Percentiles rank a stretch among this genome's conserved stretches.
These are phyloP conservation scores for Calendula officinalis DNA, from an alignment of 129 eudicot genomes.

Conservation along the genomic window DNA sequence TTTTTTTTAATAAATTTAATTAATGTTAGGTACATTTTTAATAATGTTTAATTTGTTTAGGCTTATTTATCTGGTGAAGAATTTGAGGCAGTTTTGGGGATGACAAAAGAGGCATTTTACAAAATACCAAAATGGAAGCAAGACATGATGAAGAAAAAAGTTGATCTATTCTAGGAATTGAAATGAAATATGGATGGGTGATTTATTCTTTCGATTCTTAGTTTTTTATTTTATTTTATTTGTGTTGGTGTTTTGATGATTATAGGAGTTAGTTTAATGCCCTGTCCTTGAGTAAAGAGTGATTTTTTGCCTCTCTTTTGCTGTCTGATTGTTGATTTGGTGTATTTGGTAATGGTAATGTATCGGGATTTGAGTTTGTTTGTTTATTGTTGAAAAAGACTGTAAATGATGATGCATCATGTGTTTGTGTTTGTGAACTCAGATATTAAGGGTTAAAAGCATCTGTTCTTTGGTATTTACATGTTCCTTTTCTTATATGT, in stretches of 20 bases:
- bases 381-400: slow-evolving; percentile 27
- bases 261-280: slow-evolving; percentile 33
- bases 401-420: slow-evolving; percentile 29
- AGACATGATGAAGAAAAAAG: slow-evolving; percentile 81
- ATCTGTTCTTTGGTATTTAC: slow-evolving; percentile 25
- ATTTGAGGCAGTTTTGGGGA: slow-evolving; percentile 52
- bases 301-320: slow-evolving; percentile 43
- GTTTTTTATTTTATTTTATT: slow-evolving; percentile 1
- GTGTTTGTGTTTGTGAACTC: slow-evolving; percentile 35
- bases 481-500: not conserved
- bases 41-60: slow-evolving; percentile 32
- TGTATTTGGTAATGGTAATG: slow-evolving; percentile 3
- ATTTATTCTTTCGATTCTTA: slow-evolving; percentile 21
- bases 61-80: slow-evolving; percentile 79
- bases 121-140: slow-evolving; percentile 93
- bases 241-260: slow-evolving; percentile 23
- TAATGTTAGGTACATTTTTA: too few species aligned
- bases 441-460: slow-evolving; percentile 23
- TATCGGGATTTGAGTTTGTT: slow-evolving; percentile 32
- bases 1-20: too few species aligned
- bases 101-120: slow-evolving; percentile 71
- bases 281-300: slow-evolving; percentile 52
- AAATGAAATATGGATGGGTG: not conserved
- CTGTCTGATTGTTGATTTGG: slow-evolving; percentile 25
- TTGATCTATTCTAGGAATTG: slow-evolving; percentile 65